Evolutionary conservation across 768 basidiomycete species (phyloP).

Genomic region (Sarcodon aspratus): DNA sequence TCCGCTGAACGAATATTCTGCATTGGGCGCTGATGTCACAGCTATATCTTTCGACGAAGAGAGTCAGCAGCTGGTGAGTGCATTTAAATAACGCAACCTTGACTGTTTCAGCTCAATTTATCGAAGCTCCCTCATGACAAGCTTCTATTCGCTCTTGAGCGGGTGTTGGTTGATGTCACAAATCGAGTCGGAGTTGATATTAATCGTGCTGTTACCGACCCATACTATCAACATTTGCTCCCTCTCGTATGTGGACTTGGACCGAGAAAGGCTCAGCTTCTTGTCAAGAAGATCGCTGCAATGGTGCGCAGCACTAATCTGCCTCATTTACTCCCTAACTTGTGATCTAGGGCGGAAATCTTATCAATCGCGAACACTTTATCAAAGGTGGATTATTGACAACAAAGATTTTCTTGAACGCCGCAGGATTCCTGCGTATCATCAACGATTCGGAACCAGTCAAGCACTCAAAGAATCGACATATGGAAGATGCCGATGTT

Average conservation of each 20-base stretch:
- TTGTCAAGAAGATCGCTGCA: constrained; percentile 71
- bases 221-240: constrained; percentile 81
- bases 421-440: constrained; percentile 85
- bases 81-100: background rate
- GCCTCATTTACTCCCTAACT: constrained; percentile 1
- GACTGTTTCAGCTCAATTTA: background rate
- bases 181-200: constrained; percentile 95
- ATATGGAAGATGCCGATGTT: constrained; percentile 52
- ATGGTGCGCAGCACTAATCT: constrained; percentile 36
- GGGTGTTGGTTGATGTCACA: constrained; percentile 79
- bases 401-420: constrained; percentile 85
- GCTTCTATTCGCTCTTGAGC: constrained; percentile 69
- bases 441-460: constrained; percentile 49
- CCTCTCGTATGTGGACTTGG: constrained; percentile 91
- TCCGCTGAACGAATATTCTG: constrained; percentile 89
- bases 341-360: constrained; percentile 61
- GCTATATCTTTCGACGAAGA: constrained; percentile 80
- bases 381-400: constrained; percentile 71
- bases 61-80: constrained; percentile 70
- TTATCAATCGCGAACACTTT: constrained; percentile 83
- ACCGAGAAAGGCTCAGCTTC: constrained; percentile 80
- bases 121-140: constrained; percentile 81
- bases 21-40: constrained; percentile 74
- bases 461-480: constrained; percentile 48
- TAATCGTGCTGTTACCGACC: constrained; percentile 81